Base-by-base conservation (phyloP, 192 early-diverging fungal species). In the Coemansia sp. region DNA sequence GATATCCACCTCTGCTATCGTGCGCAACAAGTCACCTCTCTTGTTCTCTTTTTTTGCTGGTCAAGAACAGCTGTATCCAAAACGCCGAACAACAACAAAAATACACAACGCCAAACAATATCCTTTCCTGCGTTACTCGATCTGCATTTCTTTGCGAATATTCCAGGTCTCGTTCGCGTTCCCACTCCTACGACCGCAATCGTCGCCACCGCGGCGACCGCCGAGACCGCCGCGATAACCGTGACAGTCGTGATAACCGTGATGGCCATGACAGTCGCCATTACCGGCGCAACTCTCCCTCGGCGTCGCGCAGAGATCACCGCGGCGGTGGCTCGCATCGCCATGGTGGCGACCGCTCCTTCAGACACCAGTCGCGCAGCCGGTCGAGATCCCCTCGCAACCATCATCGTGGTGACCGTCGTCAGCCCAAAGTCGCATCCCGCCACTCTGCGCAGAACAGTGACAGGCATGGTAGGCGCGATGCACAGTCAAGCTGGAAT, bases 81-180 rank as follows among this genome's bases (percentile, higher is more conserved):
- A 9, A 19, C 4, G 21, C 14, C 27, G 10, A 65, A 14, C 24
- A 32, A 28, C 25, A 58, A 52, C 25, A 9, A 14, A 6, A 16
- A 27, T 27, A 26, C 50, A 9, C 30, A 24, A 23, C 7, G 32
- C 9, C 38, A 44, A 31, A 41, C 7, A 59, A 18, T 5, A 4
- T 31, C 9, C 21, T 61, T 44, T 28, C 57, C 58, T 41, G 6
- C 47, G 19, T 60, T 41, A 7, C 38, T 49, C 58, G 22, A 23
- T 30, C 18, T 49, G 58, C 58, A 25, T 10, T 23, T 41, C 41
- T 49, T n/a, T 23, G 32, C 32, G 5, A 22, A 53, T 48, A 67
- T 18, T 59, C 12, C 69, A 64, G 69, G 56, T 58, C 62, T 41
- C 69, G 72, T 25, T 59, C 67, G 62, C 62, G 58, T 22, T 59